phyloP scores from a whole-genome alignment of 1,284 basidiomycete species.

The Ceratobasidium sp. region DNA sequence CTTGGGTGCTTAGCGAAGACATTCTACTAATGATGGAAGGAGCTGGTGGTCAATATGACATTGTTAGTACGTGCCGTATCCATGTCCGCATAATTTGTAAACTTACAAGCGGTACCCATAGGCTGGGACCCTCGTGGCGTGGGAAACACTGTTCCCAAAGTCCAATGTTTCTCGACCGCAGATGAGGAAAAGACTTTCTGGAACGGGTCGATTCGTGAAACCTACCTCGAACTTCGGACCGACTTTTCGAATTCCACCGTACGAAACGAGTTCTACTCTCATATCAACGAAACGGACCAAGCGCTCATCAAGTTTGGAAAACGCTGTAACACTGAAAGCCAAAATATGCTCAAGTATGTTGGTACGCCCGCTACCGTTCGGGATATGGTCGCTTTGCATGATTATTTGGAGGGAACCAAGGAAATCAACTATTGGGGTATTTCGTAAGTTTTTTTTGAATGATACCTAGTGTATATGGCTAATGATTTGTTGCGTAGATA shows the following conservation, averaged over 20 bases:
- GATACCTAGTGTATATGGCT: neutral
- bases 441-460: conserved; percentile 1
- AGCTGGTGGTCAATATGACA: conserved; percentile 34
- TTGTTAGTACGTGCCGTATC: conserved; percentile 18
- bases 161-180: conserved; percentile 23
- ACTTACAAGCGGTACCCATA: neutral
- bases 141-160: conserved; percentile 13
- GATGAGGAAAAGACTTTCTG: conserved; percentile 13
- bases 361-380: conserved; percentile 31
- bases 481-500: conserved; percentile 3
- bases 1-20: conserved; percentile 9
- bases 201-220: conserved; percentile 17
- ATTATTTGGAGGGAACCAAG: conserved; percentile 19
- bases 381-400: conserved; percentile 35
- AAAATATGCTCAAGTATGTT: conserved; percentile 26
- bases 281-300: conserved; percentile 10
- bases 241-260: conserved; percentile 17
- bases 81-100: neutral
- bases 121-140: conserved; percentile 38
- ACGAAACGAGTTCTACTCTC: conserved; percentile 32
- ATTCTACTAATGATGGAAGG: neutral
- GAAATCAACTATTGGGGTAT: conserved; percentile 30
- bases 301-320: conserved; percentile 15
- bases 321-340: conserved; percentile 6
- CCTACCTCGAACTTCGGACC: conserved; percentile 1